phyloP scores from a whole-genome alignment of 192 early-diverging fungal species.

The Podila verticillata region DNA sequence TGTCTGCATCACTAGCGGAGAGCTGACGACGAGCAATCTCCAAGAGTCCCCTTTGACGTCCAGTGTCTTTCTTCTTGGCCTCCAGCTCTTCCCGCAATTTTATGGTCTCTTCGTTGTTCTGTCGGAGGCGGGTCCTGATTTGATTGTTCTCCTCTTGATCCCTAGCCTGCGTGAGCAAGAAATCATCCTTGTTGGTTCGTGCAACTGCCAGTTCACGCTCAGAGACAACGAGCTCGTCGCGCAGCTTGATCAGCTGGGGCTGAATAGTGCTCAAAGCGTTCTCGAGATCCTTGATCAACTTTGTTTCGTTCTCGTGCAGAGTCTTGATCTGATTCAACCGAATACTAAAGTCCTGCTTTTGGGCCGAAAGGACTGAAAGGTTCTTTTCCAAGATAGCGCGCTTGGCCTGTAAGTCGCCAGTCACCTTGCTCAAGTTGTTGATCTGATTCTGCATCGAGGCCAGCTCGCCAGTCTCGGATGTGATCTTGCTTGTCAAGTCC shows the following conservation, averaged over 20 bases:
- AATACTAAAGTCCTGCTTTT: constrained; percentile 71
- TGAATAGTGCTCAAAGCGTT: constrained; percentile 57
- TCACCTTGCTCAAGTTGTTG: constrained; percentile 57
- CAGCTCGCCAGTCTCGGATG: constrained; percentile 69
- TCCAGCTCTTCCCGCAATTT: constrained; percentile 62
- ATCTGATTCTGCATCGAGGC: constrained; percentile 68
- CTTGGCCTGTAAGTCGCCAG: constrained; percentile 65
- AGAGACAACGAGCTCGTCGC: constrained; percentile 61
- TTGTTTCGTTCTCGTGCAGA: constrained; percentile 68
- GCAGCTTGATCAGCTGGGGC: constrained; percentile 54
- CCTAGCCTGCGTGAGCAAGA: constrained; percentile 52
- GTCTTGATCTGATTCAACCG: constrained; percentile 65
- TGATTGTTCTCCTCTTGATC: constrained; percentile 60
- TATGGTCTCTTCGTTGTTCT: constrained; percentile 66
- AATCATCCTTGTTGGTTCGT: constrained; percentile 60
- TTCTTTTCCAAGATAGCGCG: constrained; percentile 65
- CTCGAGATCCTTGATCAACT: constrained; percentile 65
- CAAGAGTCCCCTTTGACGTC: constrained; percentile 65
- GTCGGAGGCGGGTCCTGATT: constrained; percentile 53
- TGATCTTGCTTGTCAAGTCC: constrained; percentile 57
- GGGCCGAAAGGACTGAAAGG: constrained; percentile 61
- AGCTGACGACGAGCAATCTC: constrained; percentile 75
- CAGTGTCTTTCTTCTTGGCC: constrained; percentile 63
- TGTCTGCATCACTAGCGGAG: constrained; percentile 66
- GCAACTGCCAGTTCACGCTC: constrained; percentile 56